phyloP scores from a whole-genome alignment of 495 filamentous ascomycete species.

The Xylaria castorea region DNA sequence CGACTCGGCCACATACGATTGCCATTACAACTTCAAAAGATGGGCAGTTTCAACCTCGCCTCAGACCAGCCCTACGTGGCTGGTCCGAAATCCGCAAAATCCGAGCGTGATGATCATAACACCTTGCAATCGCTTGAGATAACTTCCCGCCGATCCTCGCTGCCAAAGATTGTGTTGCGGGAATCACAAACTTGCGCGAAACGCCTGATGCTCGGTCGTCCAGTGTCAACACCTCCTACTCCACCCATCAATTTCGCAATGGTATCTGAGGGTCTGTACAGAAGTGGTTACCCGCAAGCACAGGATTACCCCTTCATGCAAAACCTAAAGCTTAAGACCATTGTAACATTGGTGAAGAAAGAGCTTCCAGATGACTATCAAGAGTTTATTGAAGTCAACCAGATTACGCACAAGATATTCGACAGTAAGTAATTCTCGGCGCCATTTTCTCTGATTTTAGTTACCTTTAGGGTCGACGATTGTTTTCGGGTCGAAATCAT shows the following conservation, averaged over 20 bases:
- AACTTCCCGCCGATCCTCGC: neutral
- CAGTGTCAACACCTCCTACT: constrained; percentile 8
- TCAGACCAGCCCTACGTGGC: constrained; percentile 1
- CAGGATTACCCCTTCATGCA: constrained; percentile 70
- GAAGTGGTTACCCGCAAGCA: constrained; percentile 73
- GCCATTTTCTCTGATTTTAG: neutral
- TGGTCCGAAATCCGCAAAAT: neutral
- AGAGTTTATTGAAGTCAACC: constrained; percentile 64
- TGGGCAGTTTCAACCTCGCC: neutral
- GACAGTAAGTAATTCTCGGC: constrained; percentile 41
- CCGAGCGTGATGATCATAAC: neutral
- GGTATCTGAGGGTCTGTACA: constrained; percentile 71
- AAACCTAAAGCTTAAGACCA: constrained; percentile 70
- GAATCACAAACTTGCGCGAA: constrained; percentile 30
- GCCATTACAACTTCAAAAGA: neutral
- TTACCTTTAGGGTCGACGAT: neutral
- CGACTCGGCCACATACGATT: neutral
- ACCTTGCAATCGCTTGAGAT: constrained; percentile 1
- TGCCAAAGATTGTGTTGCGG: constrained; percentile 18
- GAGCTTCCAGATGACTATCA: constrained; percentile 62
- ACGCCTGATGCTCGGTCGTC: constrained; percentile 31
- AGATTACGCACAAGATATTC: constrained; percentile 72
- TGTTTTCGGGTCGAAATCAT: neutral
- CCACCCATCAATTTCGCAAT: constrained; percentile 67
- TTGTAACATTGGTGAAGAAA: constrained; percentile 80